A percentile compares a stretch with the other conserved stretches of the same genome.
Evolutionary conservation across 805 yeast genomes (phyloP).

Genomic region (Brettanomyces nanus): DNA sequence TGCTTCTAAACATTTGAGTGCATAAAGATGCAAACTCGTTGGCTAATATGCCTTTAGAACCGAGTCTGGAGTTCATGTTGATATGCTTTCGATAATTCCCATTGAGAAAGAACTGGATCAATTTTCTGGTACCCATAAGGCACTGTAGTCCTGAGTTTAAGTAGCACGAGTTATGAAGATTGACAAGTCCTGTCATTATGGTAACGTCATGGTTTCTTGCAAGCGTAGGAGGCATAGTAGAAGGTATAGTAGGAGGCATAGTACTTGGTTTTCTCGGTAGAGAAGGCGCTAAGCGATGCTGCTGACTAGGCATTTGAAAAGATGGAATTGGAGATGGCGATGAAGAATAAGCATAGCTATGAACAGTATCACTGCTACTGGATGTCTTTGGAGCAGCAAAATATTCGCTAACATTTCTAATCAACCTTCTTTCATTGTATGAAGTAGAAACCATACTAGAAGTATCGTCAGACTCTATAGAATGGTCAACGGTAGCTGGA

Average conservation of each 20-base stretch:
- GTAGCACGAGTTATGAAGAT: conserved; percentile 87
- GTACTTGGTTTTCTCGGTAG: conserved; percentile 2
- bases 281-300: conserved; percentile 5
- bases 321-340: background rate
- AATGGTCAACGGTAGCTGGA: background rate
- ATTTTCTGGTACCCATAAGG: conserved; percentile 60
- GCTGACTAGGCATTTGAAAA: background rate
- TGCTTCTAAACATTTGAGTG: conserved; percentile 41
- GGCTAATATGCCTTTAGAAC: conserved; percentile 75
- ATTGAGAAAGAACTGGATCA: conserved; percentile 53
- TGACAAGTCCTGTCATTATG: conserved; percentile 63
- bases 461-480: conserved; percentile 1
- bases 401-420: conserved; percentile 4
- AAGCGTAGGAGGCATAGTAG: background rate
- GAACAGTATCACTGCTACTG: background rate
- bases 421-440: conserved; percentile 1
- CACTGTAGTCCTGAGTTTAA: conserved; percentile 91
- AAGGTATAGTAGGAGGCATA: background rate
- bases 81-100: conserved; percentile 59
- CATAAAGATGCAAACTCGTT: conserved; percentile 56
- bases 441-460: conserved; percentile 4
- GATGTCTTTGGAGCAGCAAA: background rate
- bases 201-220: conserved; percentile 9
- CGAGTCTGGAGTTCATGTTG: conserved; percentile 64
- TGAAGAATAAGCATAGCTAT: background rate